Evolutionary conservation across 805 yeast genomes (phyloP).

Genomic region (Pichia manshurica): DNA sequence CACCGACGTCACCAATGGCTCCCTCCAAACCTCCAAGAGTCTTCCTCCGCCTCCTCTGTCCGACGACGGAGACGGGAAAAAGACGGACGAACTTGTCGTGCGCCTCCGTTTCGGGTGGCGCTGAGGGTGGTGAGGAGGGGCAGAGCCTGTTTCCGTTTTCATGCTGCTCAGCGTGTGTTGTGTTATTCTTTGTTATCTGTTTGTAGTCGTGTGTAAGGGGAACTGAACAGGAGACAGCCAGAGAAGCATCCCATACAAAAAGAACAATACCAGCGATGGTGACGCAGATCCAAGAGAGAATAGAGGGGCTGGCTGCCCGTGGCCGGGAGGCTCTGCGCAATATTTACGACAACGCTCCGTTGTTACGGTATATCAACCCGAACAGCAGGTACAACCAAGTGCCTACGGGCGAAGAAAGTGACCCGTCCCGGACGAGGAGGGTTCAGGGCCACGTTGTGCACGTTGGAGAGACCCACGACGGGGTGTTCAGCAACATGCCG

Average conservation of each 20-base stretch:
- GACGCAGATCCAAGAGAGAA: not conserved
- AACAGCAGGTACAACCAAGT: slow-evolving; percentile 23
- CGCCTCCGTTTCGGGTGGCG: slow-evolving; percentile 8
- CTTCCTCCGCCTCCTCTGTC: too few relatives aligned
- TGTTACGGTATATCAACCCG: slow-evolving; percentile 23
- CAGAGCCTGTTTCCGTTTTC: not conserved
- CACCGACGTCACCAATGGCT: not conserved
- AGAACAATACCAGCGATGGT: too few relatives aligned
- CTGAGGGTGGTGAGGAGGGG: not conserved
- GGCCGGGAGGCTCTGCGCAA: not conserved
- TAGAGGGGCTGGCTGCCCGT: not conserved
- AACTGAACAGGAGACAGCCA: too few relatives aligned
- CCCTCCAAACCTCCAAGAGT: too few relatives aligned
- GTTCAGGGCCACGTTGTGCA: slow-evolving; percentile 22
- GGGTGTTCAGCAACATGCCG: slow-evolving; percentile 85
- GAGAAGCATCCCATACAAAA: too few relatives aligned
- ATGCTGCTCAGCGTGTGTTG: not conserved
- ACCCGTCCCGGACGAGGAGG: slow-evolving; percentile 11
- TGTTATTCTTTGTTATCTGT: not conserved
- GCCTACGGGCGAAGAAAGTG: slow-evolving; percentile 4
- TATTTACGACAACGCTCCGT: slow-evolving; percentile 25
- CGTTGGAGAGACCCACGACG: slow-evolving; percentile 49
- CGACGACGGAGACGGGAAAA: too few relatives aligned
- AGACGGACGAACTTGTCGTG: slow-evolving; percentile 3
- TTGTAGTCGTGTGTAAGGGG: not conserved